Percentiles rank a stretch among this genome's conserved stretches.
phyloP scores from a whole-genome alignment of 306 rosid genomes.

The Fragaria nilgerrensis region DNA sequence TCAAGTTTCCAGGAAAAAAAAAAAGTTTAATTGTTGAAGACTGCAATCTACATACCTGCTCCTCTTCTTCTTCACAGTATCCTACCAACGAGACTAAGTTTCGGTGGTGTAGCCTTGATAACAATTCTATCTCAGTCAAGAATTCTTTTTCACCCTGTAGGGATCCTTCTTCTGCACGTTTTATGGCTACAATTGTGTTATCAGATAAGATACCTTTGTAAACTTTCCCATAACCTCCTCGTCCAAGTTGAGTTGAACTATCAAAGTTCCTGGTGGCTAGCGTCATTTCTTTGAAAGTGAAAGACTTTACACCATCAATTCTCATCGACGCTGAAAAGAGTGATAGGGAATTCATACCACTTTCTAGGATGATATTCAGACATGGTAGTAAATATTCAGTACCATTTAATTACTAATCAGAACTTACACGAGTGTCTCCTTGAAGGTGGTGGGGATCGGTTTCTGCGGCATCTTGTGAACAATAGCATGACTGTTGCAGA shows the following conservation, averaged over 20 bases:
- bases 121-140: conserved; percentile 82
- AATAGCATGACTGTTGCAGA: conserved; percentile 46
- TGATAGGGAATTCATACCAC: conserved; percentile 14
- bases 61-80: conserved; percentile 79
- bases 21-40: background rate
- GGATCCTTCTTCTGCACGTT: conserved; percentile 85
- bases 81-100: conserved; percentile 81
- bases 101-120: conserved; percentile 88
- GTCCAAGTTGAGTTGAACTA: conserved; percentile 62
- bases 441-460: conserved; percentile 33
- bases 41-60: conserved; percentile 43
- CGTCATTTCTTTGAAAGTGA: conserved; percentile 67
- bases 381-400: conserved; percentile 4
- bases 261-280: conserved; percentile 64
- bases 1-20: too few species aligned
- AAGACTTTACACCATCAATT: conserved; percentile 74
- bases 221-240: conserved; percentile 97
- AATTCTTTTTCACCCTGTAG: conserved; percentile 91
- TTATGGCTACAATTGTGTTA: conserved; percentile 65
- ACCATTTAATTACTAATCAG: background rate
- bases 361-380: conserved; percentile 19
- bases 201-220: conserved; percentile 69
- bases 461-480: conserved; percentile 35
- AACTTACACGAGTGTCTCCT: conserved; percentile 59
- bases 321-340: conserved; percentile 60